Evolutionary conservation across 441 rosid genomes (phyloP), one percentile per base, ranked within the genome.

Genomic region (Euphorbia corollata): DNA sequence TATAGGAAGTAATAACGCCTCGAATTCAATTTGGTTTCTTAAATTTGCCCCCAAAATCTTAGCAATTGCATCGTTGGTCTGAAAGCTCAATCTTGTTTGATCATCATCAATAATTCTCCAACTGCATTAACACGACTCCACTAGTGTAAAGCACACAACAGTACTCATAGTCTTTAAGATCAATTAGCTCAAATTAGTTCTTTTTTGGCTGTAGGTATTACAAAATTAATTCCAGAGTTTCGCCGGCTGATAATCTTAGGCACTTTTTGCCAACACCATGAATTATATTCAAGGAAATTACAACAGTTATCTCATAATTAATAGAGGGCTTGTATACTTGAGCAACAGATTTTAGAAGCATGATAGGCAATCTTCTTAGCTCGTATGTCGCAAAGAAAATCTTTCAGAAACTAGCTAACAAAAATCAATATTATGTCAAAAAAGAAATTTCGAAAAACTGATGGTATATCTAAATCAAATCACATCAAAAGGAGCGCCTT

Each of bases 401-500:
- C 67, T 70, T 48, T 55, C 70, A 68, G 8, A 15, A 71, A 68
- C 65, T 59, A 54, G 55, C 72, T 54, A 39, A 41, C 15, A 45
- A 65, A 70, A 63, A 45, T 43, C 65, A 57, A 67, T 41, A 71
- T 67, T 69, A 79, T 60, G 71, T 69, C 43, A 58, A 4, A 9
- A 53, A 50, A 10, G 68, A 48, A n/a, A n/a, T n/a, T n/a, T n/a
- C n/a, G n/a, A n/a, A 38, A 18, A 23, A 41, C 30, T 24, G 61
- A 41, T 36, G 48, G 32, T 32, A 57, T 30, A 56, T 65, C 61
- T 56, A 54, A 38, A 36, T 74, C 32, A 53, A 2, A 57, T 36
- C 24, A 6, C 18, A 27, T 73, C 68, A 79, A 58, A 74, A 83
- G 71, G 67, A 73, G 30, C 88, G 87, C 78, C 87, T 85, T 61